Percentiles rank a stretch among this genome's conserved stretches.
phyloP scores from a whole-genome alignment of 1,284 basidiomycete genomes.

The Papiliotrema laurentii region DNA sequence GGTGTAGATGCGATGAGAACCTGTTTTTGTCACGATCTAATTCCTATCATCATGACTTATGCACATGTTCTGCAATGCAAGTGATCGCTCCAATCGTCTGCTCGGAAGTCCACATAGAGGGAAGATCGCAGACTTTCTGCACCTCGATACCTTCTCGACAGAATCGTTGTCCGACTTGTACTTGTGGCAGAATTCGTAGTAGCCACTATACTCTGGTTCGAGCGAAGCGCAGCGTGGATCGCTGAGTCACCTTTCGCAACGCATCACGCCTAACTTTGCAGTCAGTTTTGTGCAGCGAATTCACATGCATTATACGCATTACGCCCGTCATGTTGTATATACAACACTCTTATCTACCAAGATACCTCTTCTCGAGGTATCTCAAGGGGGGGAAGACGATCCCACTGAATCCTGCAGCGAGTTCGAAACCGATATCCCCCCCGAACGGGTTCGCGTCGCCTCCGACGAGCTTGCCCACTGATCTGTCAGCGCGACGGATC shows the following conservation, averaged over 20 bases:
- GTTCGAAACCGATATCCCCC: slow-evolving; percentile 38
- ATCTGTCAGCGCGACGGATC: neutral
- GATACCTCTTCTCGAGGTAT: slow-evolving; percentile 28
- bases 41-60: neutral
- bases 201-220: too few relatives aligned
- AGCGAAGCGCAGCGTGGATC: too few relatives aligned
- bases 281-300: too few relatives aligned
- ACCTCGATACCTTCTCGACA: too few relatives aligned
- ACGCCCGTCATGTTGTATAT: too few relatives aligned
- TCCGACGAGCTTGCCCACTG: slow-evolving; percentile 20
- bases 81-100: neutral
- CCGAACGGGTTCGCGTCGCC: slow-evolving; percentile 15
- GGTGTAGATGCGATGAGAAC: neutral
- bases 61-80: neutral
- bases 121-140: too few relatives aligned
- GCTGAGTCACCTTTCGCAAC: too few relatives aligned
- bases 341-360: slow-evolving; percentile 3
- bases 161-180: too few relatives aligned
- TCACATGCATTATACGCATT: too few relatives aligned
- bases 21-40: neutral
- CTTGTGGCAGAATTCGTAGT: too few relatives aligned
- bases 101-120: too few relatives aligned
- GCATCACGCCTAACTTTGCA: too few relatives aligned
- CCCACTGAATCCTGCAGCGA: slow-evolving; percentile 34
- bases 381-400: slow-evolving; percentile 38